These are phyloP conservation scores for Amanita pallidorosea DNA, from an alignment of 768 basidiomycete genomes.

Conservation along the genomic window DNA sequence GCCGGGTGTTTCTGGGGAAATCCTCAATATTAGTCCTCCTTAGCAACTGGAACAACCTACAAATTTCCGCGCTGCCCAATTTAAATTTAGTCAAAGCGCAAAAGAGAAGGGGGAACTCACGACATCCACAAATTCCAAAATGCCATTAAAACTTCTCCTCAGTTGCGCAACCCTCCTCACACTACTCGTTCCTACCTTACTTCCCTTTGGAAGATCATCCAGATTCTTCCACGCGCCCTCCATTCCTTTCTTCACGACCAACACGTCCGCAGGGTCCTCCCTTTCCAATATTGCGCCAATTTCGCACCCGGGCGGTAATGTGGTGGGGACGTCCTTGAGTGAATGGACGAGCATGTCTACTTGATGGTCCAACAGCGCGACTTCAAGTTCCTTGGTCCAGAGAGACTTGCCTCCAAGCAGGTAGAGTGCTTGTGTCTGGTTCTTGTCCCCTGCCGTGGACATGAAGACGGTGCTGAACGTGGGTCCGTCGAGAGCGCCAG, in stretches of 20 bases:
- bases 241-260: conserved; percentile 73
- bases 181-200: conserved; percentile 92
- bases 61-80: conserved; percentile 62
- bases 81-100: not conserved
- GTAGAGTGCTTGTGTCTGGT: conserved; percentile 80
- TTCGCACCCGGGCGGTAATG: conserved; percentile 72
- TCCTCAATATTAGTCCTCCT: not conserved
- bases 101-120: conserved; percentile 37
- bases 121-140: conserved; percentile 75
- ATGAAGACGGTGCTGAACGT: conserved; percentile 36
- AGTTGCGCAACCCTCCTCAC: conserved; percentile 89
- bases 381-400: conserved; percentile 97
- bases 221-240: conserved; percentile 45
- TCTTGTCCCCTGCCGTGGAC: conserved; percentile 76
- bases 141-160: conserved; percentile 55
- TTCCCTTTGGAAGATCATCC: conserved; percentile 78
- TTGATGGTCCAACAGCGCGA: conserved; percentile 53
- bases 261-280: conserved; percentile 81
- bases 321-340: conserved; percentile 90
- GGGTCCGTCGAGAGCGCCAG: conserved; percentile 21
- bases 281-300: conserved; percentile 79
- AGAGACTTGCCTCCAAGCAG: conserved; percentile 83
- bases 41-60: conserved; percentile 33
- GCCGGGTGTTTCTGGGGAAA: conserved; percentile 65
- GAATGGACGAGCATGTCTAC: conserved; percentile 93